Evolutionary conservation across 768 basidiomycete genomes (phyloP), one percentile per base, ranked within the genome.

Genomic region (Tylopilus cervinicoccineus): DNA sequence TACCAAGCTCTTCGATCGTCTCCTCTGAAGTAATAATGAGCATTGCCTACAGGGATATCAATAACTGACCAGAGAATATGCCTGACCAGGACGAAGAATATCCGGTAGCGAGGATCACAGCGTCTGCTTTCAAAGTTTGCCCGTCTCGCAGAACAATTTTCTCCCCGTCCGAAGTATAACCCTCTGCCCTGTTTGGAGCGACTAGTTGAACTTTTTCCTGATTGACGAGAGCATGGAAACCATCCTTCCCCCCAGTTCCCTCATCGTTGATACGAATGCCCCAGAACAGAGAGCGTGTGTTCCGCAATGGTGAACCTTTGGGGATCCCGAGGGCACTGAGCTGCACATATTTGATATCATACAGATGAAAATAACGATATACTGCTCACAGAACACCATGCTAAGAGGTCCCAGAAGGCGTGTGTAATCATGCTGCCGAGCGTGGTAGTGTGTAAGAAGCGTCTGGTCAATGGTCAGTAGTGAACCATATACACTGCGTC

Each of bases 381-480:
- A 28, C 2, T 17, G 57, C 71, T 38, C 53, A 80, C 80, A 28
- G 77, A 74, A 31, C 53, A 58, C 47, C 58, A 54, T 10, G 59
- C 56, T 3, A 84, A 65, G 17, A 64, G 61, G 8, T 64, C 63
- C 77, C 81, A 83, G 33, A 83, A 64, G 17, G 58, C 65, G 26
- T 67, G 70, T 1, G 76, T 75, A 20, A 85, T 73, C 37, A 66
- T 74, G 43, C 71, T 70, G 1, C 84, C 84, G 1, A 84, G 34
- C 58, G 72, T 73, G 4, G 81, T 84, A 0, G 68, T 76, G 51
- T 86, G 84, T 16, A 85, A 65, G 59, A 84, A 84, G 3, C 77
- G 77, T 52, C 74, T 77, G 53, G 29, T 47, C 23, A 50, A 70
- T 20, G 70, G 48, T 42, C 26, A 29, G 17, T 32, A 6, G 7